Evolutionary conservation across 805 yeast genomes (phyloP).

Genomic region (Cephaloascus fragrans): DNA sequence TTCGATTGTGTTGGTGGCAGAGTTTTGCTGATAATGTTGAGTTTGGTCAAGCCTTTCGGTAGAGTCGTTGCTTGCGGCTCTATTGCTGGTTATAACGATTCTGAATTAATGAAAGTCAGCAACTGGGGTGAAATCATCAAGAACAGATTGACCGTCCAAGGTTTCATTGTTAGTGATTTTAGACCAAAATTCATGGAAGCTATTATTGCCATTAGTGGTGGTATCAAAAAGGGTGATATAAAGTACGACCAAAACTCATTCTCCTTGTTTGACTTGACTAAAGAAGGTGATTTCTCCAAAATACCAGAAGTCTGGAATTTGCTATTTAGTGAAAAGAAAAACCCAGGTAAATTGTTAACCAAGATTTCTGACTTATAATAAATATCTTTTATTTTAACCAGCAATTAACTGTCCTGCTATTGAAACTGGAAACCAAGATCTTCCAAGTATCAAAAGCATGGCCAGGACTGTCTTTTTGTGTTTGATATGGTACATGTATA

Average conservation of each 20-base stretch:
- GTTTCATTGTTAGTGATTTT: constrained; percentile 43
- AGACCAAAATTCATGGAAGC: constrained; percentile 25
- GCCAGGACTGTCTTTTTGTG: no score
- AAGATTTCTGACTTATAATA: constrained; percentile 24
- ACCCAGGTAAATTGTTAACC: constrained; percentile 41
- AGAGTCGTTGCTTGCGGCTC: constrained; percentile 54
- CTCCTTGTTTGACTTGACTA: constrained; percentile 28
- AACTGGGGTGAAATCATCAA: constrained; percentile 34
- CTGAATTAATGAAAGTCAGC: constrained; percentile 20
- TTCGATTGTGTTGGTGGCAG: constrained; percentile 62
- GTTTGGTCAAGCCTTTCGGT: constrained; percentile 27
- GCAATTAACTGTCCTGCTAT: no score
- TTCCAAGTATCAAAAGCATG: no score
- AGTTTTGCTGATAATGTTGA: constrained; percentile 35
- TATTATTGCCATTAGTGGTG: constrained; percentile 19
- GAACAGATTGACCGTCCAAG: constrained; percentile 41
- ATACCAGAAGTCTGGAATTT: constrained; percentile 40
- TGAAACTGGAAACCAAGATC: no score
- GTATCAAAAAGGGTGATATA: constrained; percentile 31
- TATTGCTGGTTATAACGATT: constrained; percentile 47
- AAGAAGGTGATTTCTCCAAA: constrained; percentile 27
- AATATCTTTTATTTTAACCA: no score
- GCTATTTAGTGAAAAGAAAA: constrained; percentile 33
- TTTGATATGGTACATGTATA: no score
- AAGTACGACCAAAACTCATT: constrained; percentile 21